These are phyloP conservation scores for Basipetospora chlamydospora DNA, from an alignment of 2,329 filamentous ascomycete species.

Conservation along the genomic window DNA sequence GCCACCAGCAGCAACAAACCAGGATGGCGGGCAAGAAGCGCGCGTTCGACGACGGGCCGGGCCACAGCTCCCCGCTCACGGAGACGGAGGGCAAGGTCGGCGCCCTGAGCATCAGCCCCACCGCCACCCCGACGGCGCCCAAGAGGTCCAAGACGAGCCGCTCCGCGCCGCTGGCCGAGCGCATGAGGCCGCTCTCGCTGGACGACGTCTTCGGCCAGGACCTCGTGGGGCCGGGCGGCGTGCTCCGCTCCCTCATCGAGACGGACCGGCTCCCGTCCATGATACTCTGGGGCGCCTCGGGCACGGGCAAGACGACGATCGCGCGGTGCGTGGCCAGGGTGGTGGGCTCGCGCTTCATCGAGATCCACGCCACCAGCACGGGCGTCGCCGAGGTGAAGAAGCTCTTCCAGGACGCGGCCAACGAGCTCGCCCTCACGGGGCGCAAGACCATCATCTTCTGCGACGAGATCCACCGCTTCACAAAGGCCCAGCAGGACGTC, in stretches of 20 bases:
- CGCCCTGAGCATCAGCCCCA: slow-evolving; percentile 9
- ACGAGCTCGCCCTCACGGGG: slow-evolving; percentile 67
- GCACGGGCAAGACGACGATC: slow-evolving; percentile 82
- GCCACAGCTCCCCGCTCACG: slow-evolving; percentile 11
- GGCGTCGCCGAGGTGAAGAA: slow-evolving; percentile 88
- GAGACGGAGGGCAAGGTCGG: slow-evolving; percentile 4
- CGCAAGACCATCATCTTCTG: slow-evolving; percentile 93
- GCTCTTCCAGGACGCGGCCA: slow-evolving; percentile 71
- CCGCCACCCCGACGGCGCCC: not conserved
- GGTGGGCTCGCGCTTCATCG: slow-evolving; percentile 75
- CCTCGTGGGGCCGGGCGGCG: slow-evolving; percentile 70
- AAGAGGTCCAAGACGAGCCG: slow-evolving; percentile 58
- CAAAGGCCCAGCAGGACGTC: slow-evolving; percentile 84
- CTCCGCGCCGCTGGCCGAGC: slow-evolving; percentile 76
- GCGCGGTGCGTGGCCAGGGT: slow-evolving; percentile 76
- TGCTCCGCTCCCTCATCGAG: slow-evolving; percentile 76
- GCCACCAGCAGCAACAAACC: not conserved
- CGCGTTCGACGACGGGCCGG: slow-evolving; percentile 39
- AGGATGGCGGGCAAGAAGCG: slow-evolving; percentile 30
- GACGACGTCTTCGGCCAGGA: slow-evolving; percentile 88
- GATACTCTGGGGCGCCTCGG: slow-evolving; percentile 79
- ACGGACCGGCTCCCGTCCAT: slow-evolving; percentile 79
- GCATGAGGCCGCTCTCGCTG: slow-evolving; percentile 74
- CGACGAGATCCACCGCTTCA: slow-evolving; percentile 90
- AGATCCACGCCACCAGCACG: slow-evolving; percentile 85